Base-by-base conservation (phyloP, 768 basidiomycete genomes). In the Zangia roseola region DNA sequence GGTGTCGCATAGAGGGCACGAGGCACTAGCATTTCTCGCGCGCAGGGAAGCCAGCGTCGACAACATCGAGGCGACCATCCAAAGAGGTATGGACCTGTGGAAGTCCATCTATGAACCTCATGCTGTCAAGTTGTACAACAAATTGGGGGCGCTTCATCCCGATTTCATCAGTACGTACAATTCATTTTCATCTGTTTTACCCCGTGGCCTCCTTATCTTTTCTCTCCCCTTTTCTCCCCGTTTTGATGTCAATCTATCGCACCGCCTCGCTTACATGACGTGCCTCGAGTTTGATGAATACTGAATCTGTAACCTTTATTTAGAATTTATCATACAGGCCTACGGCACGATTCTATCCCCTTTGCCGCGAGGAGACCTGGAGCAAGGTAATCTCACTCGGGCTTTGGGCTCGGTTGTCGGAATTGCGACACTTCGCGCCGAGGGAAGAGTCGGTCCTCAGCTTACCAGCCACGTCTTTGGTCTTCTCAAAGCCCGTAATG, bases 391-490 rank as follows among this genome's bases (percentile, higher is more conserved):
- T 71, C 76, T 95, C 55, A 91, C 88, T 67, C 83, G 93, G 54
- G 82, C 87, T 33, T 64, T 93, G 65, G 84, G 91, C 43, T 93
- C 90, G 28, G 80, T 94, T 34, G 84, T 91, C 53, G 93, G 88
- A 25, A 84, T 88, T 39, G 86, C 93, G 21, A 85, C 89, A 52
- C 79, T 95, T 43, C 85, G 93, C 49, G 83, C 93, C 24, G 91
- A 94, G 61, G 83, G 80, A 24, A 75, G 86, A 39, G 93, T 94
- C 53, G 90, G 82, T 20, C 90, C 92, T 7, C 93, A 95, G 67
- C 76, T 95, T 49, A 85, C 74, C 10, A 92, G 90, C 66, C 93
- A 95, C 65, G 85, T 88, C 41, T 93, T 91, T 68, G 93, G 93
- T 12, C 78, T 95, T 57, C 82, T 93, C 63, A 95, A 94, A 69